Evolutionary conservation across 768 basidiomycete species (phyloP), one percentile per base, ranked within the genome.

Genomic region (Tephrocybe sp.): DNA sequence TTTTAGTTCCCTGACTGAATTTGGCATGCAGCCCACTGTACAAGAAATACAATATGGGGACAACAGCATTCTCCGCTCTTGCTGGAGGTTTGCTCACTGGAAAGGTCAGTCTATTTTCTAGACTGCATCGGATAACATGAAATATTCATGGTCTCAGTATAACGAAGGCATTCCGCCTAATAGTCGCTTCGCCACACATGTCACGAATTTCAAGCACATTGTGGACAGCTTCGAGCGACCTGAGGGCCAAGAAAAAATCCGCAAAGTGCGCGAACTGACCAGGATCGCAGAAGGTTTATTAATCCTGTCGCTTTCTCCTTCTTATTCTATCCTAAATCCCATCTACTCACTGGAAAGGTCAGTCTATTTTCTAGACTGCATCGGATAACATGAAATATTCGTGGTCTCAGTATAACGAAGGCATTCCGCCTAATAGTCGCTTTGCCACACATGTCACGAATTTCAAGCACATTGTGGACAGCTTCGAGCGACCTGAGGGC

Each of bases 311-410:
- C 36, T 39, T 21, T 44, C 28, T 18, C 31, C 2, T 41, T 9
- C 19, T 27, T 6, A 28, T 13, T 36, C 24, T 38, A 25, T 22
- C 25, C 21, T 41, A 16, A 6, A 2, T 49, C 7, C 38, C 47
- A n/a, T 44, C 56, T 91, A 35, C 75, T 92, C 19, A 90, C 87
- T 9, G 89, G 89, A 44, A 90, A 90, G 73, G 84, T 81, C 49
- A 40, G 52, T 4, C 0, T 25, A 9, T 13, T 36, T 47, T 32
- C 38, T 34, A 15, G 13, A n/a, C n/a, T 18, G 38, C 27, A 9
- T 16, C 47, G n/a, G 12, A 15, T 28, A 47, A 9, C 27, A 40
- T 76, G 11, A 21, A 8, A 18, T 18, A 19, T 19, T 12, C 28
- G 7, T 30, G 28, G 6, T 30, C 28, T 6, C 22, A 77, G 83